Base-by-base conservation (phyloP, 1,284 basidiomycete genomes). In the Fomitopsis betulina region DNA sequence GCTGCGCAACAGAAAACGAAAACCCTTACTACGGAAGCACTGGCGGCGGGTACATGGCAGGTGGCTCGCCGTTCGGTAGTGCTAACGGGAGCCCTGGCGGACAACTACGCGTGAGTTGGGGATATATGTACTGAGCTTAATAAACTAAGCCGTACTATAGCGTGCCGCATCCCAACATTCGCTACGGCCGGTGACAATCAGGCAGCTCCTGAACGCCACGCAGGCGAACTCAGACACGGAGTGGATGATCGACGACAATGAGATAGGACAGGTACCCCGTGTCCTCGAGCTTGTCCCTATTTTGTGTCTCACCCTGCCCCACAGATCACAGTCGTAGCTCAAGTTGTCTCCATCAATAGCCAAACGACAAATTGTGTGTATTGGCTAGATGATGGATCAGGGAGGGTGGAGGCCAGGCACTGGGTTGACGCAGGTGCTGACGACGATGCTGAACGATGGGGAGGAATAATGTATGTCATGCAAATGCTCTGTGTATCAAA, bases 141-240 rank as follows among this genome's bases (percentile, higher is more conserved):
- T 58, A 19, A 55, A 43, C 17, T n/a, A 58, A 43, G 56, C 45
- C 7, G 12, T 9, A 33, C 25, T 7, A 10, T 37, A 64, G 64
- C 55, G 64, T 54, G 60, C 64, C 21, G 63, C 61, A 9, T 73
- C 80, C 30, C 75, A 79, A 0, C 84, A 89, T 58, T 89, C 92
- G 0, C 72, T 98, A 27, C 85, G 95, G 49, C 94, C 96, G 5
- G 83, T 97, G 49, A 96, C 93, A 3, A 82, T 95, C 65, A 83
- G 87, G 56, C 94, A 97, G 72, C 79, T 98, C 52, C 67, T 80
- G 51, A 82, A 84, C 62, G 92, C 95, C 2, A 80, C 78, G 35
- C 94, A 97, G 75, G 80, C 87, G 6, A 93, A 97, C 69, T 80
- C 88, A 0, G 96, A 98, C 64, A 88, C 93, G 1, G 93, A 96